A percentile compares a stretch with the other conserved stretches of the same genome.
These are phyloP conservation scores for Ogataea trehalophila DNA, from an alignment of 805 yeast genomes.

Conservation along the genomic window DNA sequence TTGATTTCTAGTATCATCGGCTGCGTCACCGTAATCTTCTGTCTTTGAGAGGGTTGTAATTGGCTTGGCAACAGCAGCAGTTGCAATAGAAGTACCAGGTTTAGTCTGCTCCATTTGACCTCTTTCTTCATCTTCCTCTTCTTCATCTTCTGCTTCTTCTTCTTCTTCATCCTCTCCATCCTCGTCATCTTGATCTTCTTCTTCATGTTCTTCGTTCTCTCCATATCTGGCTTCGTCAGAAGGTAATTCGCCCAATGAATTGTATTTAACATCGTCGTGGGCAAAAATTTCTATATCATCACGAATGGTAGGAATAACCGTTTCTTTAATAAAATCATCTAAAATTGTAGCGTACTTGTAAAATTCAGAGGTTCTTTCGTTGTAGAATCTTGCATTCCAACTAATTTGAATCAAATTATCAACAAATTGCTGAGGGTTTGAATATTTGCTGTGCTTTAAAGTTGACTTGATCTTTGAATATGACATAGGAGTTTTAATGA, in stretches of 20 bases:
- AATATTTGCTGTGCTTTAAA: constrained; percentile 50
- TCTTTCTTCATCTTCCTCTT: not conserved
- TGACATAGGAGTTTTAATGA: constrained; percentile 78
- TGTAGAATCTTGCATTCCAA: constrained; percentile 87
- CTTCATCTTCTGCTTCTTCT: not conserved
- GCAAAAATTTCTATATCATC: constrained; percentile 34
- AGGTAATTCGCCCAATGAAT: constrained; percentile 68
- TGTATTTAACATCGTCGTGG: constrained; percentile 41
- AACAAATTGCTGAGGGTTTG: constrained; percentile 61
- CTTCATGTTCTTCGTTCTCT: constrained; percentile 15
- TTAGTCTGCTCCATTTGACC: not conserved
- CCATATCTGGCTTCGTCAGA: constrained; percentile 32
- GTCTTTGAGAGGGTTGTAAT: constrained; percentile 1
- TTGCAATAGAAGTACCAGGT: not conserved
- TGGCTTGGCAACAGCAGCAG: not conserved
- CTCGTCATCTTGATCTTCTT: constrained; percentile 19
- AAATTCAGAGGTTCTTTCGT: constrained; percentile 62
- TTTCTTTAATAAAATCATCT: constrained; percentile 45
- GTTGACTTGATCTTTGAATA: constrained; percentile 64
- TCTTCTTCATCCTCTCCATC: constrained; percentile 5
- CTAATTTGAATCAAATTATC: constrained; percentile 77
- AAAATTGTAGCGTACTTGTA: constrained; percentile 63
- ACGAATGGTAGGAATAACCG: constrained; percentile 45
- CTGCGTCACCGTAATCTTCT: constrained; percentile 10
- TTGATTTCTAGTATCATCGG: constrained; percentile 19